phyloP scores from a whole-genome alignment of 1,284 basidiomycete species.

The Ceratorhiza oryzae-sativae region DNA sequence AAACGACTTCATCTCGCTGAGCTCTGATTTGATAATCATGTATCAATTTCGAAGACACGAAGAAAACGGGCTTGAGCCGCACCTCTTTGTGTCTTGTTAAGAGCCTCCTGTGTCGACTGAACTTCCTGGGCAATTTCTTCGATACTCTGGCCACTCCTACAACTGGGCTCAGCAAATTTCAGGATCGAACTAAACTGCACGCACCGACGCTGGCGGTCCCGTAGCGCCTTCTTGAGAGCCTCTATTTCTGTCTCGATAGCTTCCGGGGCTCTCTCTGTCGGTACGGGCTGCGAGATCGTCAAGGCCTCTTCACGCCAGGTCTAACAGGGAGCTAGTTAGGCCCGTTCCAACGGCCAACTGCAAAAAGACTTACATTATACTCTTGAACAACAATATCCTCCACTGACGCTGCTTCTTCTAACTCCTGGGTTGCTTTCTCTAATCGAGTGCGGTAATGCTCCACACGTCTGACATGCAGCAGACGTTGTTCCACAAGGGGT shows the following conservation, averaged over 20 bases:
- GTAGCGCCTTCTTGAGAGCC: slow-evolving; percentile 69
- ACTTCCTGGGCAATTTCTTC: slow-evolving; percentile 78
- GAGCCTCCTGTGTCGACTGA: slow-evolving; percentile 63
- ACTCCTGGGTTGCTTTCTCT: slow-evolving; percentile 45
- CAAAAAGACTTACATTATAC: background rate
- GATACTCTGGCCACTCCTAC: slow-evolving; percentile 75
- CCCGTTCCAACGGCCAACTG: background rate
- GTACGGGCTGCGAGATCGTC: slow-evolving; percentile 27
- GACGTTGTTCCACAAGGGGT: slow-evolving; percentile 30
- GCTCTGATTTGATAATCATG: background rate
- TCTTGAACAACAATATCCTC: slow-evolving; percentile 63
- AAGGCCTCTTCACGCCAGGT: slow-evolving; percentile 69
- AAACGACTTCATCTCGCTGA: slow-evolving; percentile 26
- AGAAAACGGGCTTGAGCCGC: background rate
- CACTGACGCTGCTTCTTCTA: slow-evolving; percentile 47
- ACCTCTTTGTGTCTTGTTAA: slow-evolving; percentile 63
- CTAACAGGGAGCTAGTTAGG: slow-evolving; percentile 49
- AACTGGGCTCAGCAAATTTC: background rate
- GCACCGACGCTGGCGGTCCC: slow-evolving; percentile 72
- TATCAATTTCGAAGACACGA: background rate
- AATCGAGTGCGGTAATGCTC: slow-evolving; percentile 39
- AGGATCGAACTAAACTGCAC: slow-evolving; percentile 44
- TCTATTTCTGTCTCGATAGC: slow-evolving; percentile 71
- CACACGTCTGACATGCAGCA: slow-evolving; percentile 34
- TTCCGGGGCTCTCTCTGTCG: slow-evolving; percentile 45